phyloP scores from a whole-genome alignment of 805 yeast species.

The Grigorovia jiainica region DNA sequence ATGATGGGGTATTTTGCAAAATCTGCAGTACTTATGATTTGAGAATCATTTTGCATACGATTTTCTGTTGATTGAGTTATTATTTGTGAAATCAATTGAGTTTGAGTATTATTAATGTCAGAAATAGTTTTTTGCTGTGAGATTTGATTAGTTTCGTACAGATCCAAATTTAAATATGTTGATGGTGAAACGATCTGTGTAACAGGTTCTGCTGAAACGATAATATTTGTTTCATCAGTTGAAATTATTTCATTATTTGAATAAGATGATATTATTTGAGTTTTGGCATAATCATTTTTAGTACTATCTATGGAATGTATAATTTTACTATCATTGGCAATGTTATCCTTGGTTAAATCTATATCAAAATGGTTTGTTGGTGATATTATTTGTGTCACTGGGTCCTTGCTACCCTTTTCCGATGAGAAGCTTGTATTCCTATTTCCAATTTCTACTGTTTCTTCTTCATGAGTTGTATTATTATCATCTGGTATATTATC shows the following conservation, averaged over 20 bases:
- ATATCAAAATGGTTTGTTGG: background rate
- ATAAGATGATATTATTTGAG: background rate
- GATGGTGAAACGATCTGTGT: background rate
- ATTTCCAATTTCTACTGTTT: background rate
- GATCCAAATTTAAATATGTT: background rate
- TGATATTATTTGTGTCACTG: background rate
- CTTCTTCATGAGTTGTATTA: background rate
- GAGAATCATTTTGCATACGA: background rate
- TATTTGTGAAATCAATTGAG: background rate
- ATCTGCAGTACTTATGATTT: background rate
- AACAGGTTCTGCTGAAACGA: background rate
- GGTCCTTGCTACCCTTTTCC: background rate
- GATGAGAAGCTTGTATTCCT: background rate
- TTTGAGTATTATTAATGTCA: background rate
- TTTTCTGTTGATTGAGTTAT: background rate
- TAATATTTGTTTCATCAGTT: background rate
- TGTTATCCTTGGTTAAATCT: background rate
- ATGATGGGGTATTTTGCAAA: background rate
- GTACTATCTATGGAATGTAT: background rate
- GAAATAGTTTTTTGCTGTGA: background rate
- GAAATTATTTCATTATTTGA: background rate
- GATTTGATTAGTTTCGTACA: background rate
- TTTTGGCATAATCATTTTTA: background rate
- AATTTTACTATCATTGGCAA: background rate
- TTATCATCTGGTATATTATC: no score